phyloP scores from a whole-genome alignment of 108 stramenopile species.

The Skeletonema menzelii region DNA sequence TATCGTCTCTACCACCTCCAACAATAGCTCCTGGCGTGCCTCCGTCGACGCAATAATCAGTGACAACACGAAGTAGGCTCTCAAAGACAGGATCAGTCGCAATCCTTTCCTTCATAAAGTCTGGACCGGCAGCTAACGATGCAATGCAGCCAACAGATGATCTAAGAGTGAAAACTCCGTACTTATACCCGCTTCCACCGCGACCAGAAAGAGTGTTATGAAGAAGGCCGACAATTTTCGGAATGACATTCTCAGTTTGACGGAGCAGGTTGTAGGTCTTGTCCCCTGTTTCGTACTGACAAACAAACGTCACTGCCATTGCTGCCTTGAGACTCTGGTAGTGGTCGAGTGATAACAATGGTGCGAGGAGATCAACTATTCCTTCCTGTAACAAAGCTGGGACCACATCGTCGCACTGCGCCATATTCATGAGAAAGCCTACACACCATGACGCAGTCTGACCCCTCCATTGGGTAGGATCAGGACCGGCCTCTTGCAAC shows the following conservation, averaged over 20 bases:
- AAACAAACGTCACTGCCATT: constrained; percentile 91
- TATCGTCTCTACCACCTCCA: constrained; percentile 85
- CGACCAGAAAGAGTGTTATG: constrained; percentile 89
- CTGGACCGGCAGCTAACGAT: constrained; percentile 86
- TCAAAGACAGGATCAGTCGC: constrained; percentile 86
- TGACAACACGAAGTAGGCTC: constrained; percentile 82
- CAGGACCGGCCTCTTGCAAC: constrained; percentile 87
- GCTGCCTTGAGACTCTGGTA: constrained; percentile 93
- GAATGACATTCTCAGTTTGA: constrained; percentile 91
- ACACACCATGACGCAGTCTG: constrained; percentile 93
- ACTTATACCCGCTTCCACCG: constrained; percentile 92
- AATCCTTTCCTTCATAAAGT: constrained; percentile 92
- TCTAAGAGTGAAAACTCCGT: constrained; percentile 89
- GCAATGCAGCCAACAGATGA: constrained; percentile 90
- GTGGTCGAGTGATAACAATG: constrained; percentile 85
- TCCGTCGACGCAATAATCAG: constrained; percentile 90
- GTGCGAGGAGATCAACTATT: constrained; percentile 86
- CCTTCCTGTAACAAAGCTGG: constrained; percentile 82
- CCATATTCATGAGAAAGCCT: constrained; percentile 93
- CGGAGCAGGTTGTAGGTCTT: constrained; percentile 88
- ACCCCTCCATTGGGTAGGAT: constrained; percentile 92
- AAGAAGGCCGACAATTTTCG: constrained; percentile 83
- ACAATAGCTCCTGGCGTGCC: constrained; percentile 89
- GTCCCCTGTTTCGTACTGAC: constrained; percentile 87
- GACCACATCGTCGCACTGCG: constrained; percentile 89